Conservation (phyloP, 768 basidiomycete species). For the Tubosaeta sp. region DNA sequence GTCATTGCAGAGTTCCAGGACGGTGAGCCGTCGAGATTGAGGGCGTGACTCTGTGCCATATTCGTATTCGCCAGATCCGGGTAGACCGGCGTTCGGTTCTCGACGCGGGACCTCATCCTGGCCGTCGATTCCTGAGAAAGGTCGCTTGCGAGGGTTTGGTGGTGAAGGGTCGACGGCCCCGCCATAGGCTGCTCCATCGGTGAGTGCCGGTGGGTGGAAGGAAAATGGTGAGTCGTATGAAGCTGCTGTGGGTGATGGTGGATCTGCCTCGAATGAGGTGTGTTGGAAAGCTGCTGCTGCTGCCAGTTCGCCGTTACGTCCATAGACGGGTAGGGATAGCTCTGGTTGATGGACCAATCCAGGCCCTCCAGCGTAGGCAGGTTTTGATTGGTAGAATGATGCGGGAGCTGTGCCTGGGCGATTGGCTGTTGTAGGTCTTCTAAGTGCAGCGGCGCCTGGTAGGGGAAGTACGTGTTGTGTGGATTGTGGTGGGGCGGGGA, state of each 20-base stretch:
- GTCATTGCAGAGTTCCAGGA: conserved; percentile 90
- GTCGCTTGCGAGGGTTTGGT: conserved; percentile 57
- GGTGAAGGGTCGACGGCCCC: conserved; percentile 33
- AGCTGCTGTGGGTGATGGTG: conserved; percentile 25
- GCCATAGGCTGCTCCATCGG: conserved; percentile 31
- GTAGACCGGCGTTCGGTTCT: conserved; percentile 30
- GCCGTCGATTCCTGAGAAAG: conserved; percentile 55
- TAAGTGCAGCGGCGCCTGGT: conserved; percentile 49
- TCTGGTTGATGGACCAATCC: conserved; percentile 50
- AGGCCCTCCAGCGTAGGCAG: conserved; percentile 47
- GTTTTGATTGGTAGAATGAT: conserved; percentile 49
- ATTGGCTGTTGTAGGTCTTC: conserved; percentile 56
- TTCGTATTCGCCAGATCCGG: conserved; percentile 47
- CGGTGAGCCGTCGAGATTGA: conserved; percentile 73
- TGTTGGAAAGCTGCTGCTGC: conserved; percentile 28
- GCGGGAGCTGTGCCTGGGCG: conserved; percentile 72
- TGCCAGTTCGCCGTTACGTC: conserved; percentile 36
- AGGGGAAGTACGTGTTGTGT: conserved; percentile 52
- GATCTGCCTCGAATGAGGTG: conserved; percentile 29
- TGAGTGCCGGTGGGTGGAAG: conserved; percentile 64
- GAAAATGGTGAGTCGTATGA: conserved; percentile 69
- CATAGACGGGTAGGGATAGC: conserved; percentile 38
- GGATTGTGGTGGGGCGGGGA: conserved; percentile 40
- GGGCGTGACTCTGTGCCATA: conserved; percentile 74
- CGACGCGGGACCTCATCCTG: conserved; percentile 40